Conservation (phyloP, 768 basidiomycete species). For the Suillus clintonianus region DNA sequence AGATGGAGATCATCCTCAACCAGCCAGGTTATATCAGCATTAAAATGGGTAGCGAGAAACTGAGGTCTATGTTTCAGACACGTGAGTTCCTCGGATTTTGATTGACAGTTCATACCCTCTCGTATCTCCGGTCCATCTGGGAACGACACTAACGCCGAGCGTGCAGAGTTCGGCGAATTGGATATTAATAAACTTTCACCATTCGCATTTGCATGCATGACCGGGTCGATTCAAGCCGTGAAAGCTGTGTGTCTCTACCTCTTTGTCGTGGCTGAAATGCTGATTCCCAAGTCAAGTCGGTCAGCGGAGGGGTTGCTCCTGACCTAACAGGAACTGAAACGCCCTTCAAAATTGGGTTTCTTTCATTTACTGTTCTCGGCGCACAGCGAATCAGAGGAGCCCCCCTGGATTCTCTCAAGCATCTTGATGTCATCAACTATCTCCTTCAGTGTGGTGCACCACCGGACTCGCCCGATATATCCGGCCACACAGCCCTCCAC, state of each 20-base stretch:
- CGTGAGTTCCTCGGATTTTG: conserved; percentile 16
- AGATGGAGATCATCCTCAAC: conserved; percentile 28
- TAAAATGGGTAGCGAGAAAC: conserved; percentile 23
- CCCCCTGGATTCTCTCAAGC: conserved; percentile 19
- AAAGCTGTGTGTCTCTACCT: conserved; percentile 18
- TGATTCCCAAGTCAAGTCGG: conserved; percentile 12
- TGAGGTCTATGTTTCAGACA: conserved; percentile 31
- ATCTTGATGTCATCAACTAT: conserved; percentile 39
- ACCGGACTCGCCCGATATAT: conserved; percentile 44
- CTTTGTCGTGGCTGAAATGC: background rate
- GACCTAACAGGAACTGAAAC: conserved; percentile 44
- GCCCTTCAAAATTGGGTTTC: conserved; percentile 44
- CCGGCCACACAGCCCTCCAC: conserved; percentile 51
- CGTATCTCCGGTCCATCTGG: background rate
- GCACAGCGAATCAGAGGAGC: conserved; percentile 35
- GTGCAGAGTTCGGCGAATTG: conserved; percentile 19
- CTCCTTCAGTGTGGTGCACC: conserved; percentile 45
- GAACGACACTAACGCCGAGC: background rate
- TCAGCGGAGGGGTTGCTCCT: conserved; percentile 35
- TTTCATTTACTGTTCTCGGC: conserved; percentile 41
- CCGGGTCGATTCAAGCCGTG: conserved; percentile 19
- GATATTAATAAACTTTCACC: conserved; percentile 19
- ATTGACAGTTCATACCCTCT: background rate
- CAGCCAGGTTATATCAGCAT: conserved; percentile 26
- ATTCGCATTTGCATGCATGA: conserved; percentile 28